phyloP scores from a whole-genome alignment of 2,329 filamentous ascomycete genomes.

The Xylariaceae sp. region DNA sequence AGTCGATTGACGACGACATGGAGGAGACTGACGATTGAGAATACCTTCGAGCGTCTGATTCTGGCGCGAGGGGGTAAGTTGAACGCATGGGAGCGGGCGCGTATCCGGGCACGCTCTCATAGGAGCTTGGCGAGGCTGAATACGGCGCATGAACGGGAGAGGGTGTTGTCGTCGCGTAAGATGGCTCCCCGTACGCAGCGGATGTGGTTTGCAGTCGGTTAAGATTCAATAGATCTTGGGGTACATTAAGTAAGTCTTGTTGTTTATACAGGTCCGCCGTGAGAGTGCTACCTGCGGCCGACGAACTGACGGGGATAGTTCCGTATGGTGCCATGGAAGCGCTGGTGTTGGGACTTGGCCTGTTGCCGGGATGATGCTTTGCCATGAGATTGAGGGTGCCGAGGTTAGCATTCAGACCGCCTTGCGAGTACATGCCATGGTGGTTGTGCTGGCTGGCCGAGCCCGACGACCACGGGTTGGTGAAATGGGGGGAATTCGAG shows the following conservation, averaged over 20 bases:
- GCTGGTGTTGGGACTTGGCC: constrained; percentile 54
- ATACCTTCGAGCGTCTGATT: constrained; percentile 59
- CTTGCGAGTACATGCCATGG: constrained; percentile 60
- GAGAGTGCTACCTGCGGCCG: constrained; percentile 67
- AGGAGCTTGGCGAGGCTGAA: constrained; percentile 62
- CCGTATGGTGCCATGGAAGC: constrained; percentile 65
- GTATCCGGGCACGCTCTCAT: constrained; percentile 68
- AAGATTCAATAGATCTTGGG: constrained; percentile 68
- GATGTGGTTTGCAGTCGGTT: constrained; percentile 58
- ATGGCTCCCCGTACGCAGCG: constrained; percentile 64
- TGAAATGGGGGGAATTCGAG: constrained; percentile 68
- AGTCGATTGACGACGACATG: constrained; percentile 43
- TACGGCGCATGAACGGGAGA: constrained; percentile 63
- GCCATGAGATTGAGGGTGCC: constrained; percentile 50
- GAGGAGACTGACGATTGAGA: constrained; percentile 77
- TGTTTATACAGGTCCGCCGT: constrained; percentile 52
- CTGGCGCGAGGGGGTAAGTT: constrained; percentile 51
- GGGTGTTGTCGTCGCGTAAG: constrained; percentile 61
- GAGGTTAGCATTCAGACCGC: constrained; percentile 50
- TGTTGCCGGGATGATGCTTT: constrained; percentile 48
- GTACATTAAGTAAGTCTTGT: constrained; percentile 63
- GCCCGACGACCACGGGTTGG: constrained; percentile 76
- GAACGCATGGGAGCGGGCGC: constrained; percentile 58
- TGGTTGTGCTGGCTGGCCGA: constrained; percentile 48
- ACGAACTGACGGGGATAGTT: constrained; percentile 65